These are phyloP conservation scores for Phytophthora idaei DNA, from an alignment of 352 stramenopile species.

Conservation along the genomic window DNA sequence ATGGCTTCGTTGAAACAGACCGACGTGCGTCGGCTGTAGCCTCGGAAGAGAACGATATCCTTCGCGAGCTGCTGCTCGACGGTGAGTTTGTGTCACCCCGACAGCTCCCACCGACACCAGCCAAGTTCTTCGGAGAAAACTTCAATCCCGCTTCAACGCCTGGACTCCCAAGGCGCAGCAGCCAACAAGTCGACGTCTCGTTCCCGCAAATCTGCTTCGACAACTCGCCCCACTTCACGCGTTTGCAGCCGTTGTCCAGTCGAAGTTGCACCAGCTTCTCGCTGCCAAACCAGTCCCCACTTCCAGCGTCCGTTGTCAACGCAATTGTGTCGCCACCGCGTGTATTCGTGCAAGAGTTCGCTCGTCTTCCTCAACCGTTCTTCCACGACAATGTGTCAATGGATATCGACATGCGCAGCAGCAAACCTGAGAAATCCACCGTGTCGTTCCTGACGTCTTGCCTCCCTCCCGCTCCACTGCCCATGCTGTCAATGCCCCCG, in stretches of 20 bases:
- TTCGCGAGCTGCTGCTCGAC: constrained; percentile 76
- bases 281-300: constrained; percentile 41
- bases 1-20: constrained; percentile 70
- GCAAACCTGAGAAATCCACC: constrained; percentile 32
- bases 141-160: constrained; percentile 22
- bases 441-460: constrained; percentile 57
- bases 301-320: constrained; percentile 65
- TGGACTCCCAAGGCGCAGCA: constrained; percentile 47
- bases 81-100: constrained; percentile 71
- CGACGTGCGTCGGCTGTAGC: constrained; percentile 39
- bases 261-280: constrained; percentile 48
- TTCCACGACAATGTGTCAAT: constrained; percentile 55
- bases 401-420: constrained; percentile 36
- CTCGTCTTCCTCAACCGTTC: constrained; percentile 61
- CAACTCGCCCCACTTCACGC: constrained; percentile 58
- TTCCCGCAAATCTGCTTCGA: constrained; percentile 79
- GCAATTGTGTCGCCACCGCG: constrained; percentile 75
- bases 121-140: constrained; percentile 41
- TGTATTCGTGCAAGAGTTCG: constrained; percentile 83
- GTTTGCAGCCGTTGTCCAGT: constrained; percentile 64
- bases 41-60: constrained; percentile 74
- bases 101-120: constrained; percentile 50
- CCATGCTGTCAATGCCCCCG: constrained; percentile 76
- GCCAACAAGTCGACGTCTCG: constrained; percentile 66
- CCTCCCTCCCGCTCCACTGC: constrained; percentile 61